Conservation (phyloP, 2,329 filamentous ascomycete genomes). For the Fusarium paranaense region DNA sequence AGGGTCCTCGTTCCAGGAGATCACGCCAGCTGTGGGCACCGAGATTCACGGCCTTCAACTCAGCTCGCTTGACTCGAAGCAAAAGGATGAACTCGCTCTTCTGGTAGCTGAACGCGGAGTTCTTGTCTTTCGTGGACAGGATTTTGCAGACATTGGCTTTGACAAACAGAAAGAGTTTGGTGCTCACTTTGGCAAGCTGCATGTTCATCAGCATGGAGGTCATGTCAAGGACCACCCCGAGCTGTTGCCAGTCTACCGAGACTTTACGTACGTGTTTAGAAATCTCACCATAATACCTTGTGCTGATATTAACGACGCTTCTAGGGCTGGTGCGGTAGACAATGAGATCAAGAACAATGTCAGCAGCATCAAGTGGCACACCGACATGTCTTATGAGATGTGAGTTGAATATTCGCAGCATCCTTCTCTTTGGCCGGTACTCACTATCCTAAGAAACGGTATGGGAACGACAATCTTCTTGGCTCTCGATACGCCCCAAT, state of each 20-base stretch:
- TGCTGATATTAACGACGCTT: not conserved
- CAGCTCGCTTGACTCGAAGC: not conserved
- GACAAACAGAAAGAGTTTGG: slow-evolving; percentile 10
- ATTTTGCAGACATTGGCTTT: slow-evolving; percentile 11
- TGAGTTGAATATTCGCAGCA: not conserved
- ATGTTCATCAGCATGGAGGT: slow-evolving; percentile 18
- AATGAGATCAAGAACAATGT: slow-evolving; percentile 24
- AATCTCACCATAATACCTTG: no score
- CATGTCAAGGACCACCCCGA: slow-evolving; percentile 17
- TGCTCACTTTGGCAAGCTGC: slow-evolving; percentile 6
- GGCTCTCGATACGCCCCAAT: not conserved
- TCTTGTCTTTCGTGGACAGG: slow-evolving; percentile 9
- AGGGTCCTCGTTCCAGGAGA: not conserved
- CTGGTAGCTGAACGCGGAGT: slow-evolving; percentile 2
- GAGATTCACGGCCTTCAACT: not conserved
- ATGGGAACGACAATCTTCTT: not conserved
- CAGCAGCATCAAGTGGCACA: slow-evolving; percentile 9
- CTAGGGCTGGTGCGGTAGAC: slow-evolving; percentile 13
- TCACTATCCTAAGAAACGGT: not conserved
- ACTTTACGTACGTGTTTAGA: slow-evolving; percentile 4
- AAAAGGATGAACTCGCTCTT: slow-evolving; percentile 8
- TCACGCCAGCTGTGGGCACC: not conserved
- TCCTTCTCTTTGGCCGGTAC: not conserved
- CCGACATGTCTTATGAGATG: slow-evolving; percentile 7
- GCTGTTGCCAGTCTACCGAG: slow-evolving; percentile 2